phyloP scores from a whole-genome alignment of 1,139 yeast genomes.

The Blastobotrys proliferans region DNA sequence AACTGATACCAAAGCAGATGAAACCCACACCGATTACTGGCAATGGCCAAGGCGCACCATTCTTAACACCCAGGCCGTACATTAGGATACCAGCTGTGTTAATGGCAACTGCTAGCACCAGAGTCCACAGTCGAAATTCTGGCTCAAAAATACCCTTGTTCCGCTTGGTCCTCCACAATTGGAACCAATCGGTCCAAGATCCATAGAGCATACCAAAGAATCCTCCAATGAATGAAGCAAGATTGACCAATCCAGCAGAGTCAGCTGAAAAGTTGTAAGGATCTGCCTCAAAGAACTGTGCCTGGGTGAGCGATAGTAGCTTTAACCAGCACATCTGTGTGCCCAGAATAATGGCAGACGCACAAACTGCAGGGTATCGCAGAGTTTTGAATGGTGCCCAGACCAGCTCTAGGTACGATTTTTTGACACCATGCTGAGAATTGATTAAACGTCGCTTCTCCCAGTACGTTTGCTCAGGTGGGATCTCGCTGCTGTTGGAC shows the following conservation, averaged over 20 bases:
- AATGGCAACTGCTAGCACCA: constrained; percentile 55
- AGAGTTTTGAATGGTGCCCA: constrained; percentile 35
- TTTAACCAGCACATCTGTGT: constrained; percentile 1
- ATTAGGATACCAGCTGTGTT: constrained; percentile 66
- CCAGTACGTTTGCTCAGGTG: constrained; percentile 9
- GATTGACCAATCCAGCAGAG: constrained; percentile 76
- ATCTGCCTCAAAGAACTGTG: constrained; percentile 38
- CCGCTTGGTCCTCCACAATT: constrained; percentile 60
- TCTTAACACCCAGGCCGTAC: constrained; percentile 72
- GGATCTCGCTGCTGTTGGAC: neutral
- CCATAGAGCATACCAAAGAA: constrained; percentile 68
- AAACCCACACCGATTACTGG: constrained; percentile 30
- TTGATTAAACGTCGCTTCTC: constrained; percentile 6
- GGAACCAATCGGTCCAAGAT: constrained; percentile 58
- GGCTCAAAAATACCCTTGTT: constrained; percentile 68
- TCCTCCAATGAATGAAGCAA: constrained; percentile 71
- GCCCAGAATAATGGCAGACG: constrained; percentile 45
- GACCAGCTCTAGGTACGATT: constrained; percentile 14
- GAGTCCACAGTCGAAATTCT: constrained; percentile 64
- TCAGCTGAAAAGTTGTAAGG: constrained; percentile 63
- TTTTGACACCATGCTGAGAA: constrained; percentile 5
- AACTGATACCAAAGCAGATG: constrained; percentile 50
- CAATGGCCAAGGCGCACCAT: constrained; percentile 53
- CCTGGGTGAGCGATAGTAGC: constrained; percentile 44
- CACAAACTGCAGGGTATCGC: constrained; percentile 44